phyloP scores from a whole-genome alignment of 352 stramenopile species.

The Globisporangium sylvaticum region DNA sequence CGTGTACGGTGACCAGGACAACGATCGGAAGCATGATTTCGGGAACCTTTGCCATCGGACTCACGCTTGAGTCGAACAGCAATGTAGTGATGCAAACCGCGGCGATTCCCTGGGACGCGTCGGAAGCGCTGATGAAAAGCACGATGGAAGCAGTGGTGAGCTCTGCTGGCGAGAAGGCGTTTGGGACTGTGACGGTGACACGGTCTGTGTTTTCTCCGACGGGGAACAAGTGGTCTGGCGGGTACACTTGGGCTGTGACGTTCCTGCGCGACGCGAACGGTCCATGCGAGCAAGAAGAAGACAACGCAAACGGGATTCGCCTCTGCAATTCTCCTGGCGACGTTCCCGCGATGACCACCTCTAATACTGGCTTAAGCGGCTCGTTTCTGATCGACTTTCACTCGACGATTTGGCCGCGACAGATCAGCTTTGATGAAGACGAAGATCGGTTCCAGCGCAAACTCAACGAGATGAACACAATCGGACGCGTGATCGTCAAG shows the following conservation, averaged over 20 bases:
- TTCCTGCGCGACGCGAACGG: conserved; percentile 88
- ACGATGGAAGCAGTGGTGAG: conserved; percentile 36
- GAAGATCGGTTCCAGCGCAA: conserved; percentile 85
- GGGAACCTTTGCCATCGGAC: conserved; percentile 56
- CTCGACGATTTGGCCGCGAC: conserved; percentile 62
- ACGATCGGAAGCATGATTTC: conserved; percentile 61
- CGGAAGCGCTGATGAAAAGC: conserved; percentile 55
- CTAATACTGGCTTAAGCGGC: conserved; percentile 24
- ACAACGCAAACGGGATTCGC: conserved; percentile 32
- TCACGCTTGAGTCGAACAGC: conserved; percentile 40
- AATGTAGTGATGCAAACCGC: conserved; percentile 15
- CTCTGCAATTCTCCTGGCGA: conserved; percentile 93
- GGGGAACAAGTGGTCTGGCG: conserved; percentile 89
- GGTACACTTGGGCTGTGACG: conserved; percentile 94
- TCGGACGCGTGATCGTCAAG: conserved; percentile 89
- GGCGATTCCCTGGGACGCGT: conserved; percentile 73
- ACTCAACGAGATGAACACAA: conserved; percentile 94
- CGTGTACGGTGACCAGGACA: conserved; percentile 33
- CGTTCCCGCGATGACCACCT: conserved; percentile 77
- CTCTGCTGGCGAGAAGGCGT: conserved; percentile 57
- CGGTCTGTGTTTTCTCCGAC: conserved; percentile 79
- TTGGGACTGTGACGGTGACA: conserved; percentile 82
- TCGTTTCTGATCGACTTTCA: conserved; percentile 91
- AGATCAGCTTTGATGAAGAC: conserved; percentile 88
- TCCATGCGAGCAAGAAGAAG: conserved; percentile 62